A percentile compares a stretch with the other conserved stretches of the same genome.
Evolutionary conservation across 2,329 filamentous ascomycete species (phyloP).

Genomic region (Alternaria burnsii): DNA sequence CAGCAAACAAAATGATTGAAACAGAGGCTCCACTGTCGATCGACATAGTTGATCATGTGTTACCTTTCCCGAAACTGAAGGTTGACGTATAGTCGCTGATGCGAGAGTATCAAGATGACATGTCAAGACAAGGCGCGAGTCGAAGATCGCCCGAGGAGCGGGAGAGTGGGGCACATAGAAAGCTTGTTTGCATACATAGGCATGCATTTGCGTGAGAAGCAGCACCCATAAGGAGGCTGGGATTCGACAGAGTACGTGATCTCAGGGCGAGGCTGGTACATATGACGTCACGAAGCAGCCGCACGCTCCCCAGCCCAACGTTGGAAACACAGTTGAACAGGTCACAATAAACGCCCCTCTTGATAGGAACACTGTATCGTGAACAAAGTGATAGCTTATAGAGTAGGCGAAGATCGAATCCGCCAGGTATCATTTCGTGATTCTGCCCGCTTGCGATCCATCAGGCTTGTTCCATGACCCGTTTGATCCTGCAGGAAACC

Average conservation of each 20-base stretch:
- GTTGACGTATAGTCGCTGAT: neutral
- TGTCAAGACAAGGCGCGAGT: neutral
- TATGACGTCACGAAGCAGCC: constrained; percentile 7
- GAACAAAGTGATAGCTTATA: constrained; percentile 24
- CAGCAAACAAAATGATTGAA: neutral
- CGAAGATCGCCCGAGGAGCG: neutral
- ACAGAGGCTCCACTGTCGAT: neutral
- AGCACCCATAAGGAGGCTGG: neutral
- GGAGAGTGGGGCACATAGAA: constrained; percentile 3
- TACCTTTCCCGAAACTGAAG: neutral
- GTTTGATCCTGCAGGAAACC: constrained; percentile 31
- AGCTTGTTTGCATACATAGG: constrained; percentile 5
- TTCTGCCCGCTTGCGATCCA: constrained; percentile 31
- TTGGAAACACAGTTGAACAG: neutral
- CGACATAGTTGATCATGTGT: neutral
- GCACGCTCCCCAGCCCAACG: neutral
- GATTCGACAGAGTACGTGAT: neutral
- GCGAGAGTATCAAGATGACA: neutral
- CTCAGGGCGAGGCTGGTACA: neutral
- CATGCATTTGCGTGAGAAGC: neutral
- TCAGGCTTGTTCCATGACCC: constrained; percentile 32
- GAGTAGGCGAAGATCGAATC: constrained; percentile 40
- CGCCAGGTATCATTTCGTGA: constrained; percentile 52
- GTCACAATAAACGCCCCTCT: neutral
- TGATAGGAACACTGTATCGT: constrained; percentile 9